Evolutionary conservation across 306 rosid species (phyloP).

Genomic region (Canavalia gladiata): DNA sequence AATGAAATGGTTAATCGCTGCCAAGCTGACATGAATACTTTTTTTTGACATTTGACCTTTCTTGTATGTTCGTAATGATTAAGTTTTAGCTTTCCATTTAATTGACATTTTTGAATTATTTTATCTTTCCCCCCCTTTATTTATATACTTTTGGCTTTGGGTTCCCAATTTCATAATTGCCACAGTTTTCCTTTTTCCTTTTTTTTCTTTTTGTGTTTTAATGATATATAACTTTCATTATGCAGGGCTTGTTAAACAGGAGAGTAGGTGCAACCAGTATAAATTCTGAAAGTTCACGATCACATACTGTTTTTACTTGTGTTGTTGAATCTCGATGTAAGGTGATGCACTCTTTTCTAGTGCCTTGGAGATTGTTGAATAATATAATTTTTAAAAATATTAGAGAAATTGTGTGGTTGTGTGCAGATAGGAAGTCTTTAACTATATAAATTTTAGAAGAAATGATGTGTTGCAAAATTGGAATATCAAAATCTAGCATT

Average conservation of each 20-base stretch:
- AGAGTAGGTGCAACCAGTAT: conserved; percentile 89
- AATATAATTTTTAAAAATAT: neutral
- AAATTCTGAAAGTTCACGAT: conserved; percentile 94
- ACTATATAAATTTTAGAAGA: conserved; percentile 4
- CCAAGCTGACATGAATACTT: conserved; percentile 7
- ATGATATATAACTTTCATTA: conserved; percentile 27
- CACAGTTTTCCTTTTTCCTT: neutral
- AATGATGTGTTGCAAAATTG: conserved; percentile 20
- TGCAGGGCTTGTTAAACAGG: conserved; percentile 89
- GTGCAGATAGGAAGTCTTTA: conserved; percentile 25
- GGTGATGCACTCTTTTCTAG: conserved; percentile 57
- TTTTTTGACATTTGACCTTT: neutral
- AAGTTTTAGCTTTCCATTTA: conserved; percentile 12
- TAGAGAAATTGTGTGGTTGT: conserved; percentile 28
- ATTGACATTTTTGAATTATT: neutral
- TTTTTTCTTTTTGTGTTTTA: conserved; percentile 13
- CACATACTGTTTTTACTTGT: conserved; percentile 96
- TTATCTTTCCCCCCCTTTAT: neutral
- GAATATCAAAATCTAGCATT: conserved; percentile 9
- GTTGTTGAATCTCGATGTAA: conserved; percentile 87
- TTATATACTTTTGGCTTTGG: neutral
- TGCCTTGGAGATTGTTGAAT: conserved; percentile 7
- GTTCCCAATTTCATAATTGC: neutral
- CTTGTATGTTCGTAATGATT: conserved; percentile 24
- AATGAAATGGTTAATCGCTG: conserved; percentile 17